Base-by-base conservation (phyloP, 2,329 filamentous ascomycete genomes). In the Pseudocercospora musae region DNA sequence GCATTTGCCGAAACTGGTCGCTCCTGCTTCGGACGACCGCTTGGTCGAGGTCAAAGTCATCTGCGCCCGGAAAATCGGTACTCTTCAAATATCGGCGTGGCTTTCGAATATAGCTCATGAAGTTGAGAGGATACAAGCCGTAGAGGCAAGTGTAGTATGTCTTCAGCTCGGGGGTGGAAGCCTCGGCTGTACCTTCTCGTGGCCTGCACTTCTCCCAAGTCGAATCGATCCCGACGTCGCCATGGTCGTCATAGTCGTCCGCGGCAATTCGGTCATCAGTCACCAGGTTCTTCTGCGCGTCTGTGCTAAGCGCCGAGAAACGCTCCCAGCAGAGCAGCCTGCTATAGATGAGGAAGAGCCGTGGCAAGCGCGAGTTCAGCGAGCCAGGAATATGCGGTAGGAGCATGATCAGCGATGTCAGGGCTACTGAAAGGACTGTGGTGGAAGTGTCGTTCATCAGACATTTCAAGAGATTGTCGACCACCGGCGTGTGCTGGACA, bases 61-160 rank as follows among this genome's bases (percentile, higher is more conserved):
- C 88, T 1, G 87, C 84, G 54, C 87, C 86, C 4, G 85, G 82
- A 31, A 87, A 89, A 66, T 91, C 86, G 44, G 89, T 86, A 70
- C 89, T 88, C 52, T 91, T 87, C 9, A 95, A 79, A 71, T 90
- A 94, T 66, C 89, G 86, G 68, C 92, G 87, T 2, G 91, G 90
- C 71, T 94, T 94, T 60, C 90, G 85, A 65, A 95, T 89, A 72
- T 94, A 95, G 75, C 89, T 89, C 85, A 92, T 89, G 69, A 95
- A 92, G 73, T 94, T 94, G 71, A 94, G 85, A 1, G 91, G 91
- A 66, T 94, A 95, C 4, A 95, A 78, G 0, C 91, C 91, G 69
- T 95, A 95, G 0, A 95, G 80, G 25, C 92, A 88, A 2, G 90
- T 93, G 70, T 92, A 95, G 75, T 91, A 93, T 68, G 88, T 85